phyloP scores from a whole-genome alignment of 2,329 filamentous ascomycete genomes.

The Fusarium solani-melongenae region DNA sequence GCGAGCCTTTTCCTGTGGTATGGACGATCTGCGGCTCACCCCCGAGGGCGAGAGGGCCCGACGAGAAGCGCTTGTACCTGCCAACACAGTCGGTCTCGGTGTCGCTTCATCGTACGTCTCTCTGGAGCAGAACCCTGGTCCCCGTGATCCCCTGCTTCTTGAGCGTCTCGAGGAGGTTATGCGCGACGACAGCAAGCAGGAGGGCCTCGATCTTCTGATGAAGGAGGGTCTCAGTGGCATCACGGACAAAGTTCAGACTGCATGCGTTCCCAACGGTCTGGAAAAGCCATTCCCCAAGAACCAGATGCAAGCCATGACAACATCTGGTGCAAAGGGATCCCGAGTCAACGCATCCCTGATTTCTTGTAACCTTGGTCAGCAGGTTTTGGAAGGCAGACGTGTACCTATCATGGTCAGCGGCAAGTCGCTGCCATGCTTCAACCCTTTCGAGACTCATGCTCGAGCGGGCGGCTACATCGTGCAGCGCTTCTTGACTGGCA shows the following conservation, averaged over 20 bases:
- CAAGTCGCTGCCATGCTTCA: conserved; percentile 94
- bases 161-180: conserved; percentile 88
- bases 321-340: conserved; percentile 93
- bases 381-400: conserved; percentile 92
- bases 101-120: conserved; percentile 92
- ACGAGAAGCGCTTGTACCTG: conserved; percentile 73
- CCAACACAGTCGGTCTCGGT: conserved; percentile 76
- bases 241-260: conserved; percentile 80
- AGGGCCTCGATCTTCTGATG: conserved; percentile 87
- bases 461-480: conserved; percentile 93
- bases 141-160: conserved; percentile 76
- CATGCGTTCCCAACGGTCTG: conserved; percentile 83
- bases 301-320: conserved; percentile 99
- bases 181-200: conserved; percentile 90
- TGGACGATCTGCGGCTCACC: conserved; percentile 93
- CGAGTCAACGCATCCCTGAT: conserved; percentile 96
- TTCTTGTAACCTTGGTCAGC: conserved; percentile 96
- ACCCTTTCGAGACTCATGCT: conserved; percentile 88
- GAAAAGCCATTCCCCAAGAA: conserved; percentile 95
- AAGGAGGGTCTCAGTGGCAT: conserved; percentile 77
- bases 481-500: conserved; percentile 96
- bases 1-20: conserved; percentile 95
- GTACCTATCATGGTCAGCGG: conserved; percentile 98
- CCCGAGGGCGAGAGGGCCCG: conserved; percentile 79
- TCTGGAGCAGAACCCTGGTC: conserved; percentile 72